Conservation (phyloP, 2,329 filamentous ascomycete species). For the Nemania diffusa region DNA sequence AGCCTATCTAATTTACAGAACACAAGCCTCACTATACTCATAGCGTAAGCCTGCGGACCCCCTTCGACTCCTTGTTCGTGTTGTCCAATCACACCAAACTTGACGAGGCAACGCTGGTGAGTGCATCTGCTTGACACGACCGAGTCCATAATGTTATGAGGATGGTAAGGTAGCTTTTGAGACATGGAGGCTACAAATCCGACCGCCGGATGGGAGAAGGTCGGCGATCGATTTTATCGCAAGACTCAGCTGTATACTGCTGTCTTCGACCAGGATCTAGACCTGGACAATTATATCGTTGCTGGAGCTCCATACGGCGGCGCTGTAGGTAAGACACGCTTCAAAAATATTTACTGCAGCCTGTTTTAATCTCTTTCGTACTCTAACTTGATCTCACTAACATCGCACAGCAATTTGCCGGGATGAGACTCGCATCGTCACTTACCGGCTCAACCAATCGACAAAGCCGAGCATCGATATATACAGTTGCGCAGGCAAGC, state of each 20-base stretch:
- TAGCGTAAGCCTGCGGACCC: background rate
- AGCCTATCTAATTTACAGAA: background rate
- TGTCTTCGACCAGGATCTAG: slow-evolving; percentile 91
- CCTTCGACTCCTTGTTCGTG: slow-evolving; percentile 4
- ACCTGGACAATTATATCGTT: slow-evolving; percentile 94
- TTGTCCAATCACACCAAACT: slow-evolving; percentile 23
- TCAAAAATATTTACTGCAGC: slow-evolving; percentile 7
- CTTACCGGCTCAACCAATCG: slow-evolving; percentile 76
- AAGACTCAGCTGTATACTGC: slow-evolving; percentile 93
- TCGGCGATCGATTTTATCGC: slow-evolving; percentile 94
- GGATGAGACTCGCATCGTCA: slow-evolving; percentile 84
- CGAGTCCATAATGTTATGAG: slow-evolving; percentile 23
- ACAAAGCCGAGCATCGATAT: slow-evolving; percentile 90
- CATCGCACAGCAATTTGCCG: slow-evolving; percentile 79
- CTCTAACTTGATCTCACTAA: slow-evolving; percentile 42
- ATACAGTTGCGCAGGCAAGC: slow-evolving; percentile 91
- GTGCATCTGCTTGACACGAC: slow-evolving; percentile 15
- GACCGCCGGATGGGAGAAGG: slow-evolving; percentile 91
- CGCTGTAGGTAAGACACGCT: slow-evolving; percentile 77
- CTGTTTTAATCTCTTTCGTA: background rate
- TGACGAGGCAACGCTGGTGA: slow-evolving; percentile 21
- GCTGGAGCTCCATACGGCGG: slow-evolving; percentile 93
- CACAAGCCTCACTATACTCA: slow-evolving; percentile 17
- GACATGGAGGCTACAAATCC: slow-evolving; percentile 70
- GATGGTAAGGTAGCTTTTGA: slow-evolving; percentile 45